A percentile compares a stretch with the other conserved stretches of the same genome.
phyloP scores from a whole-genome alignment of 2,329 filamentous ascomycete genomes.

The Verticillium nonalfalfae region DNA sequence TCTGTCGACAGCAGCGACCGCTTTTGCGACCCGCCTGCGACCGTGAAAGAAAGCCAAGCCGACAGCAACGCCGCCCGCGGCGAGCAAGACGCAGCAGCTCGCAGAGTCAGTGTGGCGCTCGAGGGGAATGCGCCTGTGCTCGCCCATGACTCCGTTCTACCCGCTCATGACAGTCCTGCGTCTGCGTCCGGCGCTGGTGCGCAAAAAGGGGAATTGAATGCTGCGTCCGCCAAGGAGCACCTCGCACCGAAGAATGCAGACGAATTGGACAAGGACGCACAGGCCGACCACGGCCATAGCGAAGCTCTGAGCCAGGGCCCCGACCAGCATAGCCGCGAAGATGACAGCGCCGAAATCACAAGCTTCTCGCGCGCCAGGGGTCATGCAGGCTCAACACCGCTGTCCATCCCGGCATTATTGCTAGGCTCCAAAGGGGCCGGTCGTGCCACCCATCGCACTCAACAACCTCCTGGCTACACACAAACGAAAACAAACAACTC shows the following conservation, averaged over 20 bases:
- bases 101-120: background rate
- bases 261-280: background rate
- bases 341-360: conserved; percentile 3
- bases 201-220: background rate
- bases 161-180: background rate
- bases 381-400: conserved; percentile 11
- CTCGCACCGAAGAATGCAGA: background rate
- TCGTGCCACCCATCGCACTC: background rate
- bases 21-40: conserved; percentile 3
- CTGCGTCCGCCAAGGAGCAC: background rate
- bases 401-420: conserved; percentile 5
- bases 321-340: background rate
- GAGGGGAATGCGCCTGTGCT: background rate
- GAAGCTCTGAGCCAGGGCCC: background rate
- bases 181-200: background rate
- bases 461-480: background rate
- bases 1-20: conserved; percentile 12
- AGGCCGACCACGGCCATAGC: background rate
- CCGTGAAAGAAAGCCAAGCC: background rate
- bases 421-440: background rate
- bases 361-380: conserved; percentile 3
- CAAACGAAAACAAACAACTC: background rate
- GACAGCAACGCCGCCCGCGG: background rate
- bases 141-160: background rate
- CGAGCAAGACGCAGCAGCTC: background rate